Base-by-base conservation (phyloP, 768 basidiomycete genomes). In the Pholiota molesta region DNA sequence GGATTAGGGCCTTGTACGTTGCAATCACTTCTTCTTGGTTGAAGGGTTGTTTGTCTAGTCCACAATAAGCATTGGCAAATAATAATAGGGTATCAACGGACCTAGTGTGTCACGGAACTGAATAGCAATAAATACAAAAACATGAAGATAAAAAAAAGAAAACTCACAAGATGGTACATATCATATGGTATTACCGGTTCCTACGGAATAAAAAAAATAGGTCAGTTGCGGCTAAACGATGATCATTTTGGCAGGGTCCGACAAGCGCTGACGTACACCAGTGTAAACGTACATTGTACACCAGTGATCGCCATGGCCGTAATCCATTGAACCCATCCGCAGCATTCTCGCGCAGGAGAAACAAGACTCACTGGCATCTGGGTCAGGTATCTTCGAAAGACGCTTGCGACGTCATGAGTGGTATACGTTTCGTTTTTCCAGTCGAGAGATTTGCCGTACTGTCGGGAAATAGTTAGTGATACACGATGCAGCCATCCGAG, bases 391-490 rank as follows among this genome's bases (percentile, higher is more conserved):
- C 97, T 80, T 62, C 97, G 85, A 71, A 99, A 95, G 58, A 99
- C 95, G 68, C 93, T 97, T 19, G 97, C 97, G 55, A 97, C 95
- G 72, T 99, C 97, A 73, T 99, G 97, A 14, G 94, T 86, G n/a
- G 91, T 97, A 73, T 90, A 98, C 19, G 83, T 80, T 69, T 92
- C 89, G 62, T 85, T 79, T 70, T 88, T 89, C 95, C 97, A 98
- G 67, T 97, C 91, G 44, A 99, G 79, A 57, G 87, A 85, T 76
- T 97, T 98, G 62, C 97, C 97, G 68, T 94, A 99, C 95, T 97
- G 69, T 47, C 31, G 56, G 57, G 16, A 23, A 28, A 26, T 45
- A 61, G 39, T 62, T 49, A 51, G 35, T 37, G 13, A 23, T 21
- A 37, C 19, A n/a, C 53, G 33, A 11, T 16, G 35, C 35, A 16